These are phyloP conservation scores for Ceratopteris richardii DNA, from an alignment of 75 land plant genomes.

Conservation along the genomic window DNA sequence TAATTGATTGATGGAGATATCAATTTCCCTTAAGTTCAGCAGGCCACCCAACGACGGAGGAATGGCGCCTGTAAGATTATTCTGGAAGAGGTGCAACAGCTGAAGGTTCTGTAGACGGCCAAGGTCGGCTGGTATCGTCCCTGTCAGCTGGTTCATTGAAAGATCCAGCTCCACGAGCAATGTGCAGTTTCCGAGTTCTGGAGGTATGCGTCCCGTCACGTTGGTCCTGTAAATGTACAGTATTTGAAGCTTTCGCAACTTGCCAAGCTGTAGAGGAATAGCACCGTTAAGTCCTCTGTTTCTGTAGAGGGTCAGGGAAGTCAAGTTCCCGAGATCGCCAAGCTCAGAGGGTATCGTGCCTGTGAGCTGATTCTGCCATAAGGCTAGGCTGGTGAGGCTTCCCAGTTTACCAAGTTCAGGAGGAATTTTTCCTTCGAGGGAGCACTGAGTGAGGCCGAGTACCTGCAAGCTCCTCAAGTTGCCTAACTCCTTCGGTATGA, in stretches of 20 bases:
- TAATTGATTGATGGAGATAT: slow-evolving; percentile 68
- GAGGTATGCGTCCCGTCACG: slow-evolving; percentile 54
- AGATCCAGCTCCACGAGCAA: slow-evolving; percentile 47
- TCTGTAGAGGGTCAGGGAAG: slow-evolving; percentile 50
- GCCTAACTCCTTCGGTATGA: slow-evolving; percentile 56
- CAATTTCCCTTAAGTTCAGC: slow-evolving; percentile 39
- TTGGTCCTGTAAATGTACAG: slow-evolving; percentile 54
- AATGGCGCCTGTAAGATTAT: slow-evolving; percentile 47
- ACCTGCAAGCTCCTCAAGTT: slow-evolving; percentile 33
- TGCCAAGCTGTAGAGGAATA: slow-evolving; percentile 62
- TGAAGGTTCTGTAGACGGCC: slow-evolving; percentile 34
- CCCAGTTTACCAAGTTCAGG: slow-evolving; percentile 45
- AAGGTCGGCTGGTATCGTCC: slow-evolving; percentile 53
- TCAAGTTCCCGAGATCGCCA: slow-evolving; percentile 48
- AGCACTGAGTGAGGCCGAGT: slow-evolving; percentile 24
- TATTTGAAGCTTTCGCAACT: slow-evolving; percentile 29
- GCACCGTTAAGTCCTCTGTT: slow-evolving; percentile 41
- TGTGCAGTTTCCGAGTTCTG: slow-evolving; percentile 48
- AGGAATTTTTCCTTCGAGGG: slow-evolving; percentile 50
- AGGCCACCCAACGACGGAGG: slow-evolving; percentile 42
- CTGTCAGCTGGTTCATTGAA: slow-evolving; percentile 49
- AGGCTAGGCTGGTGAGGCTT: slow-evolving; percentile 37
- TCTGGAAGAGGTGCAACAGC: slow-evolving; percentile 53
- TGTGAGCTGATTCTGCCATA: slow-evolving; percentile 51
- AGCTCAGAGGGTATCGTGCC: slow-evolving; percentile 69